phyloP scores from a whole-genome alignment of 2,329 filamentous ascomycete species.

The Coniochaeta sp. region DNA sequence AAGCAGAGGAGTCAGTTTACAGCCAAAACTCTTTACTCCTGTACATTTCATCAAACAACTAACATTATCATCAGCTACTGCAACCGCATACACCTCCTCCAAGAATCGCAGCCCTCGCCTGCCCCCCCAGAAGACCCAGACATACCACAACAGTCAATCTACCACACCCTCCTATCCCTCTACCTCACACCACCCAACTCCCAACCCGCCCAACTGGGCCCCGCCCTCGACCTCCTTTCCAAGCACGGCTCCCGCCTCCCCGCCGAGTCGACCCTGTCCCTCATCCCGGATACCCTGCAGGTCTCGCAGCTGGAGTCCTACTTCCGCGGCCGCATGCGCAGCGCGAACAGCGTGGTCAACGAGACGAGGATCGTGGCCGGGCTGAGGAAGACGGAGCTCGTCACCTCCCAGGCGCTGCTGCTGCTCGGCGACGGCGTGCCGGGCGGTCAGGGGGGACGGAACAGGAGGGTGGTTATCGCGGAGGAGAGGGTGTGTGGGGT shows the following conservation, averaged over 20 bases:
- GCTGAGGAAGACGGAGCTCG: constrained; percentile 69
- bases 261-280: constrained; percentile 72
- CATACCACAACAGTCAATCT: constrained; percentile 59
- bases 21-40: not conserved
- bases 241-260: constrained; percentile 89
- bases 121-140: constrained; percentile 20
- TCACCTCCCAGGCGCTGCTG: constrained; percentile 67
- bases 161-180: constrained; percentile 81
- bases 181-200: constrained; percentile 77
- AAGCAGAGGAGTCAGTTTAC: constrained; percentile 77
- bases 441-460: constrained; percentile 44
- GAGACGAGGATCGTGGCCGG: constrained; percentile 71
- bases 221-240: constrained; percentile 80
- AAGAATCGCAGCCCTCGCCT: constrained; percentile 28
- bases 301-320: constrained; percentile 79
- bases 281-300: constrained; percentile 76
- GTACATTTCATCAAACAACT: constrained; percentile 7
- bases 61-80: constrained; percentile 57
- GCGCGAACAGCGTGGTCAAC: constrained; percentile 74
- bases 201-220: constrained; percentile 63
- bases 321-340: constrained; percentile 83
- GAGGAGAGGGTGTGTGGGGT: constrained; percentile 88
- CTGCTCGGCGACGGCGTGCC: constrained; percentile 62
- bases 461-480: constrained; percentile 66
- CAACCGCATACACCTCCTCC: constrained; percentile 69